Evolutionary conservation across 1,284 basidiomycete species (phyloP), one percentile per base, ranked within the genome.

Genomic region (Ceratobasidium sp.): DNA sequence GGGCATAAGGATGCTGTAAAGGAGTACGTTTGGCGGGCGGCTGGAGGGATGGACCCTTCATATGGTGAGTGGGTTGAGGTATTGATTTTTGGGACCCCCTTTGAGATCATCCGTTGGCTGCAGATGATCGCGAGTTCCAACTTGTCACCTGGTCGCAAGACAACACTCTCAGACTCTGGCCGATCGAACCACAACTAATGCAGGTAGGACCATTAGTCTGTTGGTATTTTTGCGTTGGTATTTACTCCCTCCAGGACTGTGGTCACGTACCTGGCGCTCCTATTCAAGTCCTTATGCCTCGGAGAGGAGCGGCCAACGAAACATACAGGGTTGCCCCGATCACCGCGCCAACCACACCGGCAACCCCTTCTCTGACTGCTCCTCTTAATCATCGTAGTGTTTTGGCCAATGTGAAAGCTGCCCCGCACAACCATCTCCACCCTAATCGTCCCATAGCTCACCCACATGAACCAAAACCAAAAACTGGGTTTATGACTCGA

Each of bases 71-170:
- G 7, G 7, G 22, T 47, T 47, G 10, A 20, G 38, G 38, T 40
- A 7, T 7, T 40, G 8, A 40, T 25, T 8, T 56, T 68, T 40
- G 72, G 17, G 20, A 62, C 3, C 17, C 1, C 55, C 27, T 50
- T 35, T 20, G 6, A 35, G 6, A 58, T 38, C 22, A 13, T 12
- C 22, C 12, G 2, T 15, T 15, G 31, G 15, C 38, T n/a, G 70
- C 74, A 84, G 87, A 88, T 69, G 85, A 87, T 76, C 84, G 87
- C 8, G 88, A 92, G 69, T 96, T 94, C 77, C 95, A 97, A 77
- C 84, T 99, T 2, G 93, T 99, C 57, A 98, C 96, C 0, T 98
- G 96, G 96, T 93, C 93, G 1, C 96, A 96, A 78, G 97, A 98
- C 76, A 87, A 94, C 49, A 96, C 92, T 0, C 80, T 99, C 38